Evolutionary conservation across 2,329 filamentous ascomycete genomes (phyloP).

Genomic region (Botryotinia narcissicola): DNA sequence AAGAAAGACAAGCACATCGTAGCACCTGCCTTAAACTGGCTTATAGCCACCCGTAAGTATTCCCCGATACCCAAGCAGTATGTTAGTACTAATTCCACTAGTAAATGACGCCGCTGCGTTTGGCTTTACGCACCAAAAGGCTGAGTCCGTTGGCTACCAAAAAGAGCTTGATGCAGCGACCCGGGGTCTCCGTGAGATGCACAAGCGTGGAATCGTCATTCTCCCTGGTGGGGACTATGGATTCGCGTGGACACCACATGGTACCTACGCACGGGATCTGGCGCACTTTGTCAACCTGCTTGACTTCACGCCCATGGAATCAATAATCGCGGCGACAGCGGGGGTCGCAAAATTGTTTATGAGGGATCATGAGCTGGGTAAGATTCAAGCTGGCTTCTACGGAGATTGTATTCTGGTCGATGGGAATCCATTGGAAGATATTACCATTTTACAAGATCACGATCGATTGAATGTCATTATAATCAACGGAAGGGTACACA

Average conservation of each 20-base stretch:
- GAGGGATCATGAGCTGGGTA: not conserved
- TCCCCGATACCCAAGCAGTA: not conserved
- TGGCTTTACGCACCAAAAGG: slow-evolving; percentile 43
- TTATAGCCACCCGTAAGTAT: slow-evolving; percentile 38
- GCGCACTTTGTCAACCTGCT: slow-evolving; percentile 46
- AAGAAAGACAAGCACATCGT: slow-evolving; percentile 43
- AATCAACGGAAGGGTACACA: not conserved
- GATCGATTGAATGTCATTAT: not conserved
- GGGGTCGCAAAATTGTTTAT: slow-evolving; percentile 3
- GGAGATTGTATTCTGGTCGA: slow-evolving; percentile 3
- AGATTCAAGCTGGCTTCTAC: not conserved
- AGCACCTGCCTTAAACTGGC: slow-evolving; percentile 45
- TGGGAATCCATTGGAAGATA: not conserved
- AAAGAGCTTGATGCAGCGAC: slow-evolving; percentile 44
- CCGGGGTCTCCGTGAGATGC: slow-evolving; percentile 45
- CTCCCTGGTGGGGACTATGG: slow-evolving; percentile 47
- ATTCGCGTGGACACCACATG: slow-evolving; percentile 47
- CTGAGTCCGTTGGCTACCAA: slow-evolving; percentile 45
- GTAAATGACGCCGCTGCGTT: slow-evolving; percentile 37
- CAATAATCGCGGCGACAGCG: slow-evolving; percentile 44
- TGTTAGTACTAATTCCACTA: not conserved
- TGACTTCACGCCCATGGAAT: slow-evolving; percentile 45
- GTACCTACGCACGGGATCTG: slow-evolving; percentile 47
- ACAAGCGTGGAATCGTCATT: slow-evolving; percentile 44
- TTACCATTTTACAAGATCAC: not conserved